Percentiles rank a stretch among this genome's conserved stretches.
Conservation (phyloP, 345 rosid genomes). For the Streptanthus diversifolius region DNA sequence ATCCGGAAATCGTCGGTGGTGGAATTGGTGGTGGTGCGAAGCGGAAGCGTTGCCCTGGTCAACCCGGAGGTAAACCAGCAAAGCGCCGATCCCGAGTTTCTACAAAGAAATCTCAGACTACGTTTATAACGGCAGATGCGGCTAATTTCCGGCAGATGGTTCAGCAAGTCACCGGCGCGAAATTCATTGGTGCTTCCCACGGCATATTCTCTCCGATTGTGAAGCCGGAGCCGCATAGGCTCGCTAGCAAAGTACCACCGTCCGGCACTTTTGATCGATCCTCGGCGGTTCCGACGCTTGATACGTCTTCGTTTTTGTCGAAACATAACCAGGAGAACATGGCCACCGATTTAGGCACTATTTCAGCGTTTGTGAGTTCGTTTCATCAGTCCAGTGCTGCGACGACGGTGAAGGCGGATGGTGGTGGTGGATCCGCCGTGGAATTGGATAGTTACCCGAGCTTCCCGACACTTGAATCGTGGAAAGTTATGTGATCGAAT, state of each 20-base stretch:
- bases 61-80: slow-evolving; percentile 41
- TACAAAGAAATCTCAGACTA: slow-evolving; percentile 64
- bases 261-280: slow-evolving; percentile 7
- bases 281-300: slow-evolving; percentile 53
- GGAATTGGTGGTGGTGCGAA: neutral
- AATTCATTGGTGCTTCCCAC: slow-evolving; percentile 25
- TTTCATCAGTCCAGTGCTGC: slow-evolving; percentile 29
- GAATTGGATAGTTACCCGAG: slow-evolving; percentile 42
- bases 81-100: slow-evolving; percentile 64
- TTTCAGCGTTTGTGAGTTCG: neutral
- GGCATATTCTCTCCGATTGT: slow-evolving; percentile 37
- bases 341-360: neutral
- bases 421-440: slow-evolving; percentile 30
- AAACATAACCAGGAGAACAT: slow-evolving; percentile 35
- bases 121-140: slow-evolving; percentile 77
- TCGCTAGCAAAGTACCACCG: slow-evolving; percentile 26
- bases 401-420: neutral
- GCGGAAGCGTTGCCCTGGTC: slow-evolving; percentile 29
- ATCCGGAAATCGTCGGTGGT: slow-evolving; percentile 18
- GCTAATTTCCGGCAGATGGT: slow-evolving; percentile 87
- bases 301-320: slow-evolving; percentile 65
- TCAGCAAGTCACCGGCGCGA: slow-evolving; percentile 83
- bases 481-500: slow-evolving; percentile 50
- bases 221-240: slow-evolving; percentile 62
- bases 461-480: slow-evolving; percentile 88